A percentile compares a stretch with the other conserved stretches of the same genome.
Evolutionary conservation across 2,329 filamentous ascomycete species (phyloP).

Genomic region (Fusarium luffae): DNA sequence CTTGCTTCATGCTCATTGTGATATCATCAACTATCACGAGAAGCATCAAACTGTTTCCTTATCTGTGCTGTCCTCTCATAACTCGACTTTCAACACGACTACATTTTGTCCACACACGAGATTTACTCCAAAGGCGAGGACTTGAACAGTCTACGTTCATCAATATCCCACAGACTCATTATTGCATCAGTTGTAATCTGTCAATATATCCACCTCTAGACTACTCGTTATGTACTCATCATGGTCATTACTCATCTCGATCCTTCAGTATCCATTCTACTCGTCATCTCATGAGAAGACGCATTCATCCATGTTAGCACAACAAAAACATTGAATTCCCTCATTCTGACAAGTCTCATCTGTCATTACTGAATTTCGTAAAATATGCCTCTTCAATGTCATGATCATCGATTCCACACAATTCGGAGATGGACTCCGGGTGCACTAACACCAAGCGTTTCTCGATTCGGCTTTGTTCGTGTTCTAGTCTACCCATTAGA

Average conservation of each 20-base stretch:
- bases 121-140: background rate
- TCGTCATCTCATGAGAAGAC: background rate
- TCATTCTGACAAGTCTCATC: background rate
- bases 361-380: background rate
- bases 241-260: background rate
- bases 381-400: conserved; percentile 4
- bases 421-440: conserved; percentile 12
- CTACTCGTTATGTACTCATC: background rate
- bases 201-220: background rate
- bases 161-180: background rate
- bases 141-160: background rate
- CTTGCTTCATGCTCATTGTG: background rate
- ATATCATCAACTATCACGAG: background rate
- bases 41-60: background rate
- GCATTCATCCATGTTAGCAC: background rate
- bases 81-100: background rate
- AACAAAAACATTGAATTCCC: background rate
- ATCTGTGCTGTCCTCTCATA: background rate
- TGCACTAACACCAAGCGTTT: conserved; percentile 10
- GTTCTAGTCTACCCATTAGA: background rate
- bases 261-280: background rate
- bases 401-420: conserved; percentile 29
- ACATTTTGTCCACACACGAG: background rate
- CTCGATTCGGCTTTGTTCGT: conserved; percentile 9
- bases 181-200: background rate